Evolutionary conservation across 75 land plant species (phyloP), one percentile per base, ranked within the genome.

Genomic region (Picea sitchensis): DNA sequence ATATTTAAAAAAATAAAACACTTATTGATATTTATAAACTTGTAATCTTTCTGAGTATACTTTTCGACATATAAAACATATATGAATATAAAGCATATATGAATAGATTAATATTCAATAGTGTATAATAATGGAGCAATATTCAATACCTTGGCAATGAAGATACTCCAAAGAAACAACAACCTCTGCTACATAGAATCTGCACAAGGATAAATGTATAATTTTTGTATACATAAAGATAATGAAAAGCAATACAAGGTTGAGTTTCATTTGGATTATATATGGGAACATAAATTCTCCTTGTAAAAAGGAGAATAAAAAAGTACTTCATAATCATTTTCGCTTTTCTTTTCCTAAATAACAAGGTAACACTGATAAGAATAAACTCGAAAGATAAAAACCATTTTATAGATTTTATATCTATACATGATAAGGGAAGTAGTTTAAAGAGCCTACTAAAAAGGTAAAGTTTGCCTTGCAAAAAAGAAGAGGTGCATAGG

Each of bases 111-210:
- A 26, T 26, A 26, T 26, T 26, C 26, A 26, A 26, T 26, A 26
- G 9, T 21, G 54, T 20, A 26, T 56, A 20, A 13, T 2, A 21
- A 13, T 12, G 41, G 15, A 31, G 15, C 36, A 5, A 32, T 38
- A 47, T 30, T 26, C 3, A 36, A 7, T 88, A 94, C 97, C 97
- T 81, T 90, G 81, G 68, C 97, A 94, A 77, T 94, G 97, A 85
- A 94, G 95, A 80, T 94, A 94, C 78, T 94, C 97, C 82, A 94
- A 78, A 31, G 91, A 92, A 71, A 94, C 71, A 11, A 94, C 79
- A 76, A 94, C 89, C 79, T 94, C 97, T 62, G 97, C 95, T 20
- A 89, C 95, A 90, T 90, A 94, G 65, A 94, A 94, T 87, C 97
- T 94, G 87, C n/a, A 82, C 18, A 78, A 21, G 44, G 56, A 30